Evolutionary conservation across 2,329 filamentous ascomycete genomes (phyloP), one percentile per base, ranked within the genome.

Genomic region (Penicillium sp.): DNA sequence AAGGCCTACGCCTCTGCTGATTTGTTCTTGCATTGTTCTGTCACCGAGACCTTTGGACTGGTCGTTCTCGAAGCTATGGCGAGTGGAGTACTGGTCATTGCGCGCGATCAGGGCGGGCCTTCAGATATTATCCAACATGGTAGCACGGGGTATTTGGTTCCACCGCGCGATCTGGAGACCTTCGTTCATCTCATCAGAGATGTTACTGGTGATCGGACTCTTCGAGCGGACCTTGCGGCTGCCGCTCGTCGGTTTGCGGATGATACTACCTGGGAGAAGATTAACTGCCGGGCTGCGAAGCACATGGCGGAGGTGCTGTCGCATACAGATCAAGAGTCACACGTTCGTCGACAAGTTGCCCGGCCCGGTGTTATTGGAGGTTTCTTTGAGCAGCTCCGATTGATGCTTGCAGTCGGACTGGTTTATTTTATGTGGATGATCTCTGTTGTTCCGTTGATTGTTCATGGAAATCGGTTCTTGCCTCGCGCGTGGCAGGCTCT

Each of bases 41-140:
- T 89, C 54, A 89, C 86, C 0, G 87, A 90, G 70, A 90, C 87
- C 0, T 89, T 90, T 68, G 87, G 87, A 0, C 75, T 90, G 9
- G 86, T 90, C 0, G 86, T 89, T 1, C 75, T 89, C 2, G 87
- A 89, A 70, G 83, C 84, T 3, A 89, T 90, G 86, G 86, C 86
- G 0, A 88, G 85, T 58, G 86, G 86, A 2, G 79, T 90, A 2
- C 86, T 86, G 0, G 86, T 90, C 22, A 78, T 90, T 49, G 87
- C 87, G 2, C 80, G 87, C 43, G 86, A 89, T 62, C 84, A 87
- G 66, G 87, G 87, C 9, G 87, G 87, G 0, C 87, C 87, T 1
- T 86, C 84, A 34, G 86, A 90, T 64, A 88, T 86, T 49, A 79
- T 90, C 34, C 75, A 78, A 24, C 75, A 89, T 60, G 81, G 79